Evolutionary conservation across 768 basidiomycete genomes (phyloP).

Genomic region (Pisolithus orientalis): DNA sequence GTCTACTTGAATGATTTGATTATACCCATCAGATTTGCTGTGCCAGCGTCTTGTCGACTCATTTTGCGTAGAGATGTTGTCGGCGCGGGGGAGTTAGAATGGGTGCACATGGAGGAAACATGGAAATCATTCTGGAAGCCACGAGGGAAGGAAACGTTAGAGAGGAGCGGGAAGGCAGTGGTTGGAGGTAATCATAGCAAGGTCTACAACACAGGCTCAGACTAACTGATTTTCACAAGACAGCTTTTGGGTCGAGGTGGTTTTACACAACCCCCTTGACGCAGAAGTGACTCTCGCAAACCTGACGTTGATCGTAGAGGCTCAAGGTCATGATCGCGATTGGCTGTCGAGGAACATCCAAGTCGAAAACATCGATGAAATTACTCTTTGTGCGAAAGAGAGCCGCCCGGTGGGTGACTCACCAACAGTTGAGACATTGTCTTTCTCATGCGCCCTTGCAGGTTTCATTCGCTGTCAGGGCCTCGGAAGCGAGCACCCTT

Average conservation of each 20-base stretch:
- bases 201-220: not conserved
- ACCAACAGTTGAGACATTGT: not conserved
- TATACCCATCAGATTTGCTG: slow-evolving; percentile 64
- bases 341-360: slow-evolving; percentile 39
- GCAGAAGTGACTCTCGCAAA: slow-evolving; percentile 65
- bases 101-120: slow-evolving; percentile 58
- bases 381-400: slow-evolving; percentile 59
- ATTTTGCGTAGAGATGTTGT: slow-evolving; percentile 48
- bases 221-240: slow-evolving; percentile 37
- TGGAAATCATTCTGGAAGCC: slow-evolving; percentile 60
- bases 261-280: slow-evolving; percentile 65
- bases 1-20: slow-evolving; percentile 39
- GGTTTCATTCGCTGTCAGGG: slow-evolving; percentile 61
- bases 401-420: slow-evolving; percentile 47
- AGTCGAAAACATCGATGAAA: slow-evolving; percentile 55
- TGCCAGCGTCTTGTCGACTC: slow-evolving; percentile 48
- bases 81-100: slow-evolving; percentile 40
- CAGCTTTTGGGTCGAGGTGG: slow-evolving; percentile 70
- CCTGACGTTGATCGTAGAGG: slow-evolving; percentile 50
- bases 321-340: slow-evolving; percentile 22
- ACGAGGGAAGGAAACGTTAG: slow-evolving; percentile 48
- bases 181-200: slow-evolving; percentile 47
- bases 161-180: slow-evolving; percentile 50
- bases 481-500: slow-evolving; percentile 45
- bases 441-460: slow-evolving; percentile 15